Evolutionary conservation across 306 rosid species (phyloP).

Genomic region (Quercus wislizeni): DNA sequence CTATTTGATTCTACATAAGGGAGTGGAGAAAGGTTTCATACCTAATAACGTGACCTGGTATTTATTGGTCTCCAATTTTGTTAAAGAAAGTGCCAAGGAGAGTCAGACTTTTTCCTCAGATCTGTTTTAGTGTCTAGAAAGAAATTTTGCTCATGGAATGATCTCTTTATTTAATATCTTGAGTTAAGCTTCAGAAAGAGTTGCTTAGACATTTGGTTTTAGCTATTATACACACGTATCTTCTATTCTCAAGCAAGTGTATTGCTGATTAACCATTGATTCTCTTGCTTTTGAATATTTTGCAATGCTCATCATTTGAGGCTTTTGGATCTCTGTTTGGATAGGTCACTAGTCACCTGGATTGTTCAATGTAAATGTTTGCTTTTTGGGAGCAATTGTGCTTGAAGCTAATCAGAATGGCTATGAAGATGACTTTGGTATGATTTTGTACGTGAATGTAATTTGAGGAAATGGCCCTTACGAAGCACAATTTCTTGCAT

Average conservation of each 20-base stretch:
- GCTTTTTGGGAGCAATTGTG: neutral
- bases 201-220: neutral
- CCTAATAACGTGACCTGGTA: slow-evolving; percentile 80
- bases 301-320: neutral
- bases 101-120: slow-evolving; percentile 14
- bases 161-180: neutral
- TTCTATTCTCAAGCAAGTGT: neutral
- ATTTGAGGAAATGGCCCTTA: neutral
- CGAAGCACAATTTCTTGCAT: neutral
- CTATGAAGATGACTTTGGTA: neutral
- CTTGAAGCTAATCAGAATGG: neutral
- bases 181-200: neutral
- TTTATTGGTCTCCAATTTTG: slow-evolving; percentile 52
- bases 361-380: neutral
- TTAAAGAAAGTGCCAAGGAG: slow-evolving; percentile 34
- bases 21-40: slow-evolving; percentile 63
- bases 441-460: neutral
- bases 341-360: neutral
- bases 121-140: neutral
- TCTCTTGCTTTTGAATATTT: neutral
- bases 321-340: neutral
- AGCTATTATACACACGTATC: neutral
- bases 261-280: neutral
- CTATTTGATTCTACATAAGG: slow-evolving; percentile 56
- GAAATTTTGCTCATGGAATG: neutral